phyloP scores from a whole-genome alignment of 164 flowering plant species.

The Chimonanthus praecox region DNA sequence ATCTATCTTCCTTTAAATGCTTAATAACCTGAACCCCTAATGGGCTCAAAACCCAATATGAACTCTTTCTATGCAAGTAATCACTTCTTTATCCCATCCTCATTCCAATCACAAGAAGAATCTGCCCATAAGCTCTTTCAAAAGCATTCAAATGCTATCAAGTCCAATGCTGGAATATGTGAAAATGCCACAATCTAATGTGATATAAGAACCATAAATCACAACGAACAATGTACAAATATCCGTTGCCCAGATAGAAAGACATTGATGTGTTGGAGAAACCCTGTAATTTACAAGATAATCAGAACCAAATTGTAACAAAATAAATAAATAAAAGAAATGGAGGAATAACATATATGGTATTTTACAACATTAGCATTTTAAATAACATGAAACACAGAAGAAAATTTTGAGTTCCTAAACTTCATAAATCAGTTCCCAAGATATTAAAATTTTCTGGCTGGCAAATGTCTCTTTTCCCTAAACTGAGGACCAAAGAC shows the following conservation, averaged over 20 bases:
- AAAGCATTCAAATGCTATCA: conserved; percentile 31
- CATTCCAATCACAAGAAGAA: neutral
- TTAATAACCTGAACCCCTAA: neutral
- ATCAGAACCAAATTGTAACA: neutral
- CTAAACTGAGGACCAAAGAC: too few species aligned
- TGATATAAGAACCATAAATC: conserved; percentile 3
- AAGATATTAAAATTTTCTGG: neutral
- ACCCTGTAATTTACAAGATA: conserved; percentile 1
- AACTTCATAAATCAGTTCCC: neutral
- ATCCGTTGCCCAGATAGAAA: conserved; percentile 5
- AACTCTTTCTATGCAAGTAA: neutral
- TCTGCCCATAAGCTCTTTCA: neutral
- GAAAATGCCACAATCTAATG: conserved; percentile 9
- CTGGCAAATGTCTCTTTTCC: too few species aligned
- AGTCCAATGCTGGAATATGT: conserved; percentile 14
- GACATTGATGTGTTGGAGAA: conserved; percentile 8
- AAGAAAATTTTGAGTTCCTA: neutral
- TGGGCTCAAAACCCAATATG: neutral
- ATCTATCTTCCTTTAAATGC: conserved; percentile 5
- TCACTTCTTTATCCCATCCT: neutral
- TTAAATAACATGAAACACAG: neutral
- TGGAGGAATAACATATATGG: neutral
- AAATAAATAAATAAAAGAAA: neutral
- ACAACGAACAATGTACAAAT: conserved; percentile 3
- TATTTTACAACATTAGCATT: neutral